Conservation (phyloP, 176 grass and related monocot genomes). For the Eragrostis curvula region DNA sequence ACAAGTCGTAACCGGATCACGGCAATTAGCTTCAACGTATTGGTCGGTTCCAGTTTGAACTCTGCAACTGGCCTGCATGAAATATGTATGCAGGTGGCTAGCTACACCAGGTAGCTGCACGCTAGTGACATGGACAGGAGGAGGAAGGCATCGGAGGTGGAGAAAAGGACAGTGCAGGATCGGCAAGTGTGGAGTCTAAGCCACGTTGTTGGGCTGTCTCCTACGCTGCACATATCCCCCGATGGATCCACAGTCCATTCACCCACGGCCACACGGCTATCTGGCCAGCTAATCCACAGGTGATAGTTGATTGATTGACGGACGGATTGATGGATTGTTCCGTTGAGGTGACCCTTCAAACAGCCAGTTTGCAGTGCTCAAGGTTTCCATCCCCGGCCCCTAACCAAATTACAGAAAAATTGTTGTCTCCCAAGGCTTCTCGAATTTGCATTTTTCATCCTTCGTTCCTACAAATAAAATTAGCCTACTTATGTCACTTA, state of each 20-base stretch:
- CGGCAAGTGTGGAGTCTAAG: constrained; percentile 69
- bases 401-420: too few relatives aligned
- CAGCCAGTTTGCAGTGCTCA: constrained; percentile 36
- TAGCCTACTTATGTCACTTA: too few relatives aligned
- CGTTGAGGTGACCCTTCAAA: constrained; percentile 68
- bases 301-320: constrained; percentile 31
- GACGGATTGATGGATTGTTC: constrained; percentile 69
- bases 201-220: constrained; percentile 70
- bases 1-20: constrained; percentile 35
- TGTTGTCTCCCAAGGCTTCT: too few relatives aligned
- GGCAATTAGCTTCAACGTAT: background rate
- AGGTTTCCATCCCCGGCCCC: background rate
- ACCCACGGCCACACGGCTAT: background rate
- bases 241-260: constrained; percentile 39
- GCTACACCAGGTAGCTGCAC: background rate
- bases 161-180: constrained; percentile 54
- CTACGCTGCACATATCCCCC: constrained; percentile 8
- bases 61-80: constrained; percentile 34
- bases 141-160: constrained; percentile 23
- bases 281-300: constrained; percentile 14
- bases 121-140: constrained; percentile 30
- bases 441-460: too few relatives aligned
- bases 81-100: constrained; percentile 38
- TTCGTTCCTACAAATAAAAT: too few relatives aligned
- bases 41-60: background rate